These are phyloP conservation scores for Smittium culicis DNA, from an alignment of 371 early-diverging fungal genomes.

Conservation along the genomic window DNA sequence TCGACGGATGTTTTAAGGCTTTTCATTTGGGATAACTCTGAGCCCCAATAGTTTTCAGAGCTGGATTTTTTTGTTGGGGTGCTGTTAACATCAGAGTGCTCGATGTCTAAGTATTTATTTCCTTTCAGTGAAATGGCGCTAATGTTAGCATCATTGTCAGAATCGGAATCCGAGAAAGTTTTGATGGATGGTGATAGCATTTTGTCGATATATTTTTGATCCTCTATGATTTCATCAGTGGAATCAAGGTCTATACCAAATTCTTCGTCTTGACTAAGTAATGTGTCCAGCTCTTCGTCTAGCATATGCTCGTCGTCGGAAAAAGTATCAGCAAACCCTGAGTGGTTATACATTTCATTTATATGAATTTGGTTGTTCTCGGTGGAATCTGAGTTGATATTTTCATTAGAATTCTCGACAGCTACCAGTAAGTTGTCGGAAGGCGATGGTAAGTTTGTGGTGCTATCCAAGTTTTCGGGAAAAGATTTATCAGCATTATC, in stretches of 20 bases:
- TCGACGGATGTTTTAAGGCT: background rate
- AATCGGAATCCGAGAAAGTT: background rate
- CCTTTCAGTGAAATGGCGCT: background rate
- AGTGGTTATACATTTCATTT: background rate
- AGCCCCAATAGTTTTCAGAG: no score
- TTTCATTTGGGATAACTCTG: background rate
- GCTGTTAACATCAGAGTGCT: background rate
- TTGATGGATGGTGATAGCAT: background rate
- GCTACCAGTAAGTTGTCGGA: background rate
- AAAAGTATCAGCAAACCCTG: background rate
- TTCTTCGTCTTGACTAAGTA: background rate
- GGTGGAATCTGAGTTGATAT: background rate
- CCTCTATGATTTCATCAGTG: background rate
- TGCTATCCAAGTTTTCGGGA: background rate
- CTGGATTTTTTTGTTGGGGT: slow-evolving; percentile 5
- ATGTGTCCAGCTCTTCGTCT: background rate
- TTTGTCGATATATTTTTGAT: background rate
- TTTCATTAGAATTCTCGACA: background rate
- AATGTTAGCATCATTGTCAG: background rate
- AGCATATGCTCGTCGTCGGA: background rate
- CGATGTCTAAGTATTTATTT: background rate
- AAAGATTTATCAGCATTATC: background rate
- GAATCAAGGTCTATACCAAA: background rate
- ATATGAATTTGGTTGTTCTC: background rate
- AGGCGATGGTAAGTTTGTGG: background rate